These are phyloP conservation scores for Hemileccinum rubropunctum DNA, from an alignment of 768 basidiomycete genomes.

Conservation along the genomic window DNA sequence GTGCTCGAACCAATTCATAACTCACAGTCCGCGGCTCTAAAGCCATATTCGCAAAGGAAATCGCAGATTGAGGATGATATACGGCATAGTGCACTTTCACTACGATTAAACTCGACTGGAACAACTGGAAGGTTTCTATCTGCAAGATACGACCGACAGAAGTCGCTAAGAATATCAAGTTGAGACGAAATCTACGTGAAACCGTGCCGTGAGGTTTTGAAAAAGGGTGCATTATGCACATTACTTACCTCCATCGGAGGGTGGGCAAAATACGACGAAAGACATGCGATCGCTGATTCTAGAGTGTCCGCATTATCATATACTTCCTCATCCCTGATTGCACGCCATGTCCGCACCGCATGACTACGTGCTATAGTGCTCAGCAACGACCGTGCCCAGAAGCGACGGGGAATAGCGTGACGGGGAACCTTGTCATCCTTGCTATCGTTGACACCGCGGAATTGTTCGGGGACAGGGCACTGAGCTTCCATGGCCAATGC, in stretches of 20 bases:
- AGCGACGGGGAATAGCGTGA: conserved; percentile 42
- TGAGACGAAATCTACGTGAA: conserved; percentile 36
- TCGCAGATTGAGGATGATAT: conserved; percentile 45
- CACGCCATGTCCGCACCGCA: conserved; percentile 41
- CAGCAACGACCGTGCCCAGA: conserved; percentile 49
- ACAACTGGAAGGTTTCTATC: conserved; percentile 28
- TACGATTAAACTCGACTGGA: conserved; percentile 30
- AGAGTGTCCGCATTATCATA: conserved; percentile 30
- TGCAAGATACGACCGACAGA: conserved; percentile 41
- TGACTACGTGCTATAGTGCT: conserved; percentile 42
- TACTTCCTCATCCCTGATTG: conserved; percentile 8
- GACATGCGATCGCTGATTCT: conserved; percentile 45
- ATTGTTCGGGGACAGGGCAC: conserved; percentile 33
- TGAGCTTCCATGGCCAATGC: conserved; percentile 41
- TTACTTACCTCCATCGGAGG: conserved; percentile 41
- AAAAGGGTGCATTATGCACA: neutral
- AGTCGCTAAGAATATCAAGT: conserved; percentile 38
- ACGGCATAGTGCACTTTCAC: conserved; percentile 23
- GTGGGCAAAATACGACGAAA: conserved; percentile 52
- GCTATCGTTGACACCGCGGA: conserved; percentile 18
- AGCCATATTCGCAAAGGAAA: conserved; percentile 51
- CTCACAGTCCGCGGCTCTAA: conserved; percentile 43
- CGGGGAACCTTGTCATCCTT: conserved; percentile 10
- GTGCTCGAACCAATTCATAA: neutral
- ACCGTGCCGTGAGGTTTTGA: neutral